phyloP scores from a whole-genome alignment of 768 basidiomycete species.

The Leccinum aurantiacum region DNA sequence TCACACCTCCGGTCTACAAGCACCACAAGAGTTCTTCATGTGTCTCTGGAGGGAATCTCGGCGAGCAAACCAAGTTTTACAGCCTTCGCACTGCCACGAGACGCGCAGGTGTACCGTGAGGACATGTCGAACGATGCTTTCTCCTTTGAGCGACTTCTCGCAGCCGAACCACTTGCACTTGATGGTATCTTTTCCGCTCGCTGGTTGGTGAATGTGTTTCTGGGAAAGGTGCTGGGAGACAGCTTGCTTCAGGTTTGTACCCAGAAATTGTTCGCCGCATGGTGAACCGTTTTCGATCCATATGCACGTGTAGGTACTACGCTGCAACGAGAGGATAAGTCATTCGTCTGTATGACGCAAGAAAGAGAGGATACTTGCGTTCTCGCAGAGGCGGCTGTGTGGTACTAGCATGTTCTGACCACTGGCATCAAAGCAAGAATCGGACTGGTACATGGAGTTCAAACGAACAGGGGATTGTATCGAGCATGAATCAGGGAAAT shows the following conservation, averaged over 20 bases:
- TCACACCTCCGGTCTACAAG: not conserved
- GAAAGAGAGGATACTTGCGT: no score
- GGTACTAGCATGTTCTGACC: not conserved
- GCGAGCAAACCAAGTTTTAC: conserved; percentile 28
- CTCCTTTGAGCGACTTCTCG: conserved; percentile 22
- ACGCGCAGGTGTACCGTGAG: conserved; percentile 23
- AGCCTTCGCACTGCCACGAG: conserved; percentile 11
- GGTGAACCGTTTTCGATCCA: conserved; percentile 12
- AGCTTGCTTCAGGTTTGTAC: conserved; percentile 11
- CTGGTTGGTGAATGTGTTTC: conserved; percentile 5
- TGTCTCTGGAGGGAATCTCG: conserved; percentile 28
- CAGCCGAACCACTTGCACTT: conserved; percentile 24
- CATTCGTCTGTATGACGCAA: no score
- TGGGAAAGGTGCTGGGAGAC: conserved; percentile 13
- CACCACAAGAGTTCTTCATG: conserved; percentile 19
- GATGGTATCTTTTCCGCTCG: conserved; percentile 4
- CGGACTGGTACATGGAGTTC: not conserved
- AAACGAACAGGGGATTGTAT: not conserved
- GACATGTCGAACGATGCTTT: conserved; percentile 28
- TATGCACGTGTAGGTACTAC: not conserved
- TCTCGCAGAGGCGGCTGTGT: no score
- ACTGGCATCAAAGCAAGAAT: not conserved
- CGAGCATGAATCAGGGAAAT: not conserved
- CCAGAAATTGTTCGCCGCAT: conserved; percentile 2
- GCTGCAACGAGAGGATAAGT: not conserved